Percentiles rank a stretch among this genome's conserved stretches.
phyloP scores from a whole-genome alignment of 2,329 filamentous ascomycete genomes.

The Pestalotiopsis fici region DNA sequence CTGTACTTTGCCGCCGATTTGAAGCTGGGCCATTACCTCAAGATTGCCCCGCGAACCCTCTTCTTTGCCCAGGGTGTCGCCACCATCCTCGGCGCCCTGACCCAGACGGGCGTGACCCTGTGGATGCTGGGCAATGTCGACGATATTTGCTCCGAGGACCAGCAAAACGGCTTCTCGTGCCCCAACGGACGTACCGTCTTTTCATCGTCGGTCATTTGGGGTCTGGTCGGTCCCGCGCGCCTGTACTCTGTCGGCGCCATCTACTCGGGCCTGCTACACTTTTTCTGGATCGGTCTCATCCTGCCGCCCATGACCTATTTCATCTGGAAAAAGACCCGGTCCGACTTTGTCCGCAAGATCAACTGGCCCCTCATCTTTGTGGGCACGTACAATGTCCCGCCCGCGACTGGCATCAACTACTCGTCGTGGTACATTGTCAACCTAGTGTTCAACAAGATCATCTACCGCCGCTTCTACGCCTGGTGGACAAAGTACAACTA shows the following conservation, averaged over 20 bases:
- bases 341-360: conserved; percentile 33
- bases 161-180: conserved; percentile 48
- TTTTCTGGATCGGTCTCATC: conserved; percentile 50
- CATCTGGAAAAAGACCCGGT: conserved; percentile 36
- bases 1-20: conserved; percentile 49
- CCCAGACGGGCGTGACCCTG: conserved; percentile 37
- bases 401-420: conserved; percentile 36
- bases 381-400: conserved; percentile 38
- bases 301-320: conserved; percentile 42
- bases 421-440: conserved; percentile 43
- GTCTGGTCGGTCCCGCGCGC: conserved; percentile 49
- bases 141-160: conserved; percentile 39
- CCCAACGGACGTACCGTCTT: conserved; percentile 49
- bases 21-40: conserved; percentile 53
- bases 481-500: conserved; percentile 50
- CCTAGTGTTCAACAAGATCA: conserved; percentile 44
- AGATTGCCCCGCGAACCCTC: conserved; percentile 46
- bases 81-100: conserved; percentile 46
- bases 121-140: conserved; percentile 38
- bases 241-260: conserved; percentile 47
- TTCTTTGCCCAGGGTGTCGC: conserved; percentile 50
- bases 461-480: conserved; percentile 41
- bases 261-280: conserved; percentile 47
- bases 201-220: conserved; percentile 51
- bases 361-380: conserved; percentile 37